Percentiles rank a stretch among this genome's conserved stretches.
Conservation (phyloP, 176 grass and related monocot species). For the Oryza officinalis region DNA sequence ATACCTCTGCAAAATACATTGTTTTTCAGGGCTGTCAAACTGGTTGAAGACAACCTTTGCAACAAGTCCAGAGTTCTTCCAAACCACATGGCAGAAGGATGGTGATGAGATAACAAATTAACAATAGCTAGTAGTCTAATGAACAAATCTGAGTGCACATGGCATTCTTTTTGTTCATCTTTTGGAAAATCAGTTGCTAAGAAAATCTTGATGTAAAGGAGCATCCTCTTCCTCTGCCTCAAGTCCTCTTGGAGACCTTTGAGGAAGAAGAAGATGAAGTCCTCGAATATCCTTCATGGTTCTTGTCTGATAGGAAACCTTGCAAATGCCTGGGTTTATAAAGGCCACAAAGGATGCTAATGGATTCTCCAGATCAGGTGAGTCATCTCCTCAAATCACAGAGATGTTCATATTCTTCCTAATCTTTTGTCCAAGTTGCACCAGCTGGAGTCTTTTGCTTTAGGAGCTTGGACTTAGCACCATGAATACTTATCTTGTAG, state of each 20-base stretch:
- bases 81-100: background rate
- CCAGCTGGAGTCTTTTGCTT: background rate
- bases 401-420: conserved; percentile 32
- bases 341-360: conserved; percentile 25
- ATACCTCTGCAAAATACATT: background rate
- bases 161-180: background rate
- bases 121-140: background rate
- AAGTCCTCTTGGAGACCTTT: conserved; percentile 53
- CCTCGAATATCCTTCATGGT: background rate
- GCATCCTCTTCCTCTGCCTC: conserved; percentile 23
- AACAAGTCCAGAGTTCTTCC: background rate
- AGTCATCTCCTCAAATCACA: conserved; percentile 25
- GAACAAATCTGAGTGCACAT: background rate
- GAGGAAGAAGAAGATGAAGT: conserved; percentile 51
- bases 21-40: background rate
- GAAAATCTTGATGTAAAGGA: background rate
- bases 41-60: background rate
- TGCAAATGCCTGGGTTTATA: conserved; percentile 42
- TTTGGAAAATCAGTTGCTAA: background rate
- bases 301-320: conserved; percentile 24
- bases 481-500: conserved; percentile 14
- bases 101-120: background rate
- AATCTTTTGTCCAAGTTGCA: conserved; percentile 38
- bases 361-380: background rate
- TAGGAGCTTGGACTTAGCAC: conserved; percentile 29